Conservation (phyloP, 345 rosid genomes). For the Psidium friedrichsthalianum region DNA sequence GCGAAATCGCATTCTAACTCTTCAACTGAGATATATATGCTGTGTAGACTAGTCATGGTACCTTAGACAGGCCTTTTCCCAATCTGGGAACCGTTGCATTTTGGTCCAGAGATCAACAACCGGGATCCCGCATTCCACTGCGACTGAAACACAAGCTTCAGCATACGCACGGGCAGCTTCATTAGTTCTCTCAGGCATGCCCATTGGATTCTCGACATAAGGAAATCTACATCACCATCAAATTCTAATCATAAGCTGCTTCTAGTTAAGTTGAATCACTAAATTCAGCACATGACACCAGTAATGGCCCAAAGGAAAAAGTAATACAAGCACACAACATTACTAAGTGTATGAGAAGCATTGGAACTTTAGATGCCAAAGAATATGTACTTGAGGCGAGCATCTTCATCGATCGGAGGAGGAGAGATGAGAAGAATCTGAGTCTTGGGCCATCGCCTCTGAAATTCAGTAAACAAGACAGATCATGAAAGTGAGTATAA, state of each 20-base stretch:
- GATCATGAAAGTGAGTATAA: background rate
- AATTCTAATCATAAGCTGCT: background rate
- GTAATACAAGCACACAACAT: background rate
- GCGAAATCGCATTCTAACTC: background rate
- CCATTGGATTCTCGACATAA: slow-evolving; percentile 45
- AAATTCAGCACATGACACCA: background rate
- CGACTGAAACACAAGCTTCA: slow-evolving; percentile 44
- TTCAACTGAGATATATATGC: background rate
- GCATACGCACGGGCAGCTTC: slow-evolving; percentile 77
- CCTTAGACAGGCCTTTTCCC: slow-evolving; percentile 56
- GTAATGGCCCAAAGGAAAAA: background rate
- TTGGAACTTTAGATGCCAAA: background rate
- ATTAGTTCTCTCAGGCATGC: slow-evolving; percentile 78
- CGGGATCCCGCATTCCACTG: slow-evolving; percentile 40
- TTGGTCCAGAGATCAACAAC: slow-evolving; percentile 66
- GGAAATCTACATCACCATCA: slow-evolving; percentile 35
- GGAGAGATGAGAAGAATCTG: slow-evolving; percentile 62
- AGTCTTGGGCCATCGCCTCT: slow-evolving; percentile 62
- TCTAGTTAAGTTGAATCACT: background rate
- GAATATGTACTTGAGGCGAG: slow-evolving; percentile 48
- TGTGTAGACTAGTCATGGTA: background rate
- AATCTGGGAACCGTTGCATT: slow-evolving; percentile 58
- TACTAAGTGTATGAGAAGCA: background rate
- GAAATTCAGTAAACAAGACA: background rate
- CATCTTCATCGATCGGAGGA: slow-evolving; percentile 87